These are phyloP conservation scores for Talaromyces pinophilus DNA, from an alignment of 2,329 filamentous ascomycete genomes.

Conservation along the genomic window DNA sequence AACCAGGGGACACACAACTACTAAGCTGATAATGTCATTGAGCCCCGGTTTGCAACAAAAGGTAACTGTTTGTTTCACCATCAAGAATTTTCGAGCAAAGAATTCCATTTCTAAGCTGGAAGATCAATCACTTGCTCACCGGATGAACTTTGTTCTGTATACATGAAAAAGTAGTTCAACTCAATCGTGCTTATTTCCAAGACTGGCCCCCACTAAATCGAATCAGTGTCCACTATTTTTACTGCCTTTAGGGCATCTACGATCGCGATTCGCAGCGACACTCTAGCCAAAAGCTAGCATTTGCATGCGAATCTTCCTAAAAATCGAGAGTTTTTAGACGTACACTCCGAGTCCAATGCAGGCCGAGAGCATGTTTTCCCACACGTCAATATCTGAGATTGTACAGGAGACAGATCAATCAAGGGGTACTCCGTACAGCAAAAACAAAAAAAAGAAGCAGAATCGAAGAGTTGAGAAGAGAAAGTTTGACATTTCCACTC, in stretches of 20 bases:
- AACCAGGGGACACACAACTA: neutral
- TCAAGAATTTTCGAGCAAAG: neutral
- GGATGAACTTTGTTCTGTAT: neutral
- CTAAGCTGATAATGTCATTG: no score
- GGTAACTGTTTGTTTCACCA: neutral
- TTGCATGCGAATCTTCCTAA: neutral
- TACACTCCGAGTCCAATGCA: neutral
- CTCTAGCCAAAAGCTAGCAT: neutral
- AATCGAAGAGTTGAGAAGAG: neutral
- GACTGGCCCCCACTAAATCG: neutral
- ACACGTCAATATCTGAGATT: neutral
- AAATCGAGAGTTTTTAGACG: neutral
- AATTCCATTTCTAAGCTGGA: neutral
- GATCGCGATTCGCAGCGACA: neutral
- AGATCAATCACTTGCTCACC: neutral
- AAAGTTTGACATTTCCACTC: neutral
- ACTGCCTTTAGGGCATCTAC: neutral
- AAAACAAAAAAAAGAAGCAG: neutral
- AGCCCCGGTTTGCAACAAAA: neutral
- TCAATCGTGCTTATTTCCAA: neutral
- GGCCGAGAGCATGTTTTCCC: neutral
- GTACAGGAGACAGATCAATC: constrained; percentile 10
- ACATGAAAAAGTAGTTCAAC: neutral
- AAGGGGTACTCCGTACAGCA: neutral
- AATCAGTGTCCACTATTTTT: neutral